Base-by-base conservation (phyloP, 2,329 filamentous ascomycete genomes). In the Aspergillus aculeatus region DNA sequence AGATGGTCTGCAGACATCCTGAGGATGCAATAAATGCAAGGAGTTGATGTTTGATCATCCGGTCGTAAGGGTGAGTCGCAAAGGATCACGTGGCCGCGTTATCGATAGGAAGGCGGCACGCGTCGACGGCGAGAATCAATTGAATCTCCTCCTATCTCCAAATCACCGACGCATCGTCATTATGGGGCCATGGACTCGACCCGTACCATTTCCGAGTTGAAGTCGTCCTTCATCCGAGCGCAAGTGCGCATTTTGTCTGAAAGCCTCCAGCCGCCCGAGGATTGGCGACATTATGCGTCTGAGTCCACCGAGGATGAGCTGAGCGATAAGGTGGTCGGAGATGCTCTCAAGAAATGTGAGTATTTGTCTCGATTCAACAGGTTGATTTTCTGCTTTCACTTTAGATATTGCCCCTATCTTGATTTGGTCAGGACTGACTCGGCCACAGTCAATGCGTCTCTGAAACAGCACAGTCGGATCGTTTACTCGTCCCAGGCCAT, bases 401-500 rank as follows among this genome's bases (percentile, higher is more conserved):
- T 19, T 12, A 6, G 5, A 19, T 23, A 19, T 51, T 1, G n/a
- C 5, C 50, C 26, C 47, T 19, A 24, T 4, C 24, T 50, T 21
- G n/a, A 31, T 6, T 55, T 24, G 44, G 44, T 47, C 19, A 23
- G 47, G 1, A 12, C 53, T 11, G 35, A 44, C 26, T 16, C 26
- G 26, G 44, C 44, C 14, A 50, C 57, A 83, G 83, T 84, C 19
- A 84, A 84, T 61, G 75, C 77, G 35, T 75, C 77, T 41, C 70
- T 84, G 56, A 81, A 80, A 60, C 78, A 82, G 47, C 83, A 85
- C 69, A 81, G 80, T 62, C 82, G 81, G 51, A 73, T 79, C 57
- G 80, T 82, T 47, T 85, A 84, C 73, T 81, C 81, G 50, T 77
- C 78, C 0, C 81, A 84, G 65, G 82, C 83, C 44, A 80, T 82